Evolutionary conservation across 495 filamentous ascomycete species (phyloP), one percentile per base, ranked within the genome.

Genomic region (Xylaria curta): DNA sequence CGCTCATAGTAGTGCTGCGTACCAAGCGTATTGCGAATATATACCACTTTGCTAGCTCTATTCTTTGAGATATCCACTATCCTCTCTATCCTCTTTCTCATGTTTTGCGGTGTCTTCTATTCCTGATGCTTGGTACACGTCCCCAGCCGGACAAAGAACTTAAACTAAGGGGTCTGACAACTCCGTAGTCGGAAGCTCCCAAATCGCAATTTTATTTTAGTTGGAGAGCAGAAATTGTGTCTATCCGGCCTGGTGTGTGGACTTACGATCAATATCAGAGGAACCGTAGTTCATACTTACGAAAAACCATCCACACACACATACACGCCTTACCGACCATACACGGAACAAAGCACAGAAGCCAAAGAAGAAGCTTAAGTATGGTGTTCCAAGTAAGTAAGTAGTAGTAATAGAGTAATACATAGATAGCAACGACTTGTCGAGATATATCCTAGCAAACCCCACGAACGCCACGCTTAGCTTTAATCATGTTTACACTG

Each of bases 371-470:
- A 28, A 56, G 53, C 60, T 62, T 44, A 3, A n/a, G 36, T 28
- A 15, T 21, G 6, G 13, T 64, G 21, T 46, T 28, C 21, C 26
- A 24, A 49, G 53, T 31, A 56, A 49, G 28, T 46, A 46, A 46
- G 60, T 63, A 63, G 15, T 46, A 63, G 60, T n/a, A n/a, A n/a
- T 63, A 63, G 15, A 63, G 38, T 42, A 21, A 21, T 42, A 40
- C 19, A 64, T 64, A 26, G 21, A 64, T 64, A 26, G 21, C 28
- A 64, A 63, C 38, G 38, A 44, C 7, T 26, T 64, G 42, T 17
- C 38, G 10, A 36, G 8, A 19, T 64, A 64, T 64, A 64, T 64
- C 61, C 61, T 64, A 47, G 42, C 61, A 64, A 64, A 64, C 12
- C 42, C 42, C 42, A 26, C 13, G 40, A 64, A 64, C 61, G 61